Percentiles rank a stretch among this genome's conserved stretches.
Evolutionary conservation across 2,329 filamentous ascomycete species (phyloP).

Genomic region (Kalaharituber pfeilii): DNA sequence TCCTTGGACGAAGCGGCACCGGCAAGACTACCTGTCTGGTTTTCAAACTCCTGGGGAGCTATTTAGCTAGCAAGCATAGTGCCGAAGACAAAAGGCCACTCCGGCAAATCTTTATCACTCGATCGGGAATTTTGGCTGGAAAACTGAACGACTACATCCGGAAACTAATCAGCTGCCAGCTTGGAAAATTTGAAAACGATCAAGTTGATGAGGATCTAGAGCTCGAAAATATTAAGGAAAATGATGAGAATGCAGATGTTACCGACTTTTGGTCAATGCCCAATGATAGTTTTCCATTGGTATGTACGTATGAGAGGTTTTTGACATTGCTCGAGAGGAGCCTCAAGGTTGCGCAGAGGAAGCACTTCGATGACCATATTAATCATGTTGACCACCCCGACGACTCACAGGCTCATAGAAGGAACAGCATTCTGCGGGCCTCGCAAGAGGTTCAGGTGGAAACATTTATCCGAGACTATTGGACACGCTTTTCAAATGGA

Average conservation of each 20-base stretch:
- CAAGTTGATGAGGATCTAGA: neutral
- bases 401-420: neutral
- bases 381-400: too few relatives aligned
- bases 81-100: neutral
- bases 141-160: conserved; percentile 20
- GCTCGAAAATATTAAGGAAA: neutral
- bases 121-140: conserved; percentile 20
- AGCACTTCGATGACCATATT: neutral
- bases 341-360: conserved; percentile 10
- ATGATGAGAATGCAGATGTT: conserved; percentile 4
- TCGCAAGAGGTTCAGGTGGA: neutral
- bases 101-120: conserved; percentile 21
- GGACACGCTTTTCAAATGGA: conserved; percentile 21
- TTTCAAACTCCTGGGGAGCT: conserved; percentile 24
- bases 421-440: neutral
- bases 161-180: conserved; percentile 18
- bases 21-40: conserved; percentile 25
- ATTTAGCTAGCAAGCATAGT: conserved; percentile 11
- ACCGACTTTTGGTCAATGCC: conserved; percentile 14
- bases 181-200: neutral
- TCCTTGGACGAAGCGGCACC: conserved; percentile 25
- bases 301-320: conserved; percentile 23
- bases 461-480: neutral
- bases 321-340: conserved; percentile 19
- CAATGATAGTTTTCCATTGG: conserved; percentile 18